Evolutionary conservation across 1,284 basidiomycete genomes (phyloP), one percentile per base, ranked within the genome.

Genomic region (Melanopsichium pennsylvanicum): DNA sequence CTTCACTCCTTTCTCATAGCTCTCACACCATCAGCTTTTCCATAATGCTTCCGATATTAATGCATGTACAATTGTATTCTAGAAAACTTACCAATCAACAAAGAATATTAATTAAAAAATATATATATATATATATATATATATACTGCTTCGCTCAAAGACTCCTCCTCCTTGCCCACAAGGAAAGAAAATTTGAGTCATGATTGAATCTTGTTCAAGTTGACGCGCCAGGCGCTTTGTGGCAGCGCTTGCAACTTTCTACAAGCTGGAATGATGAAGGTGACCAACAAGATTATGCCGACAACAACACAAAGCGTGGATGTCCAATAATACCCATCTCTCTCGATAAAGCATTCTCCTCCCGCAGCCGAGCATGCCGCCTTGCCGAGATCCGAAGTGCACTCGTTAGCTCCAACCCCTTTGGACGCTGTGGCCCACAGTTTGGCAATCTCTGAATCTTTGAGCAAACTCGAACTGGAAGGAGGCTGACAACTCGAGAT

Each of bases 321-420:
- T 50, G 95, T 88, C 68, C 88, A 87, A 82, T 93, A 98, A 82
- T 96, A 98, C 2, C 96, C 95, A 81, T 99, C 96, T 25, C 87
- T 86, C 78, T 91, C 87, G 1, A 89, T 91, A 42, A 89, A 82
- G 82, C 96, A 99, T 39, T 85, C 82, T 1, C 96, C 95, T 11
- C 87, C 88, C 23, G 91, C 84, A 1, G 88, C 86, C 9, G 85
- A 83, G 82, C 96, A 98, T 2, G 85, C 83, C 1, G 86, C 84
- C 78, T 93, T 95, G 21, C 94, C 96, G 44, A 62, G 50, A 40
- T 80, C 79, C 13, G 70, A 67, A 0, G 66, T 69, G 56, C 76
- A 79, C 25, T 79, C 76, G n/a, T 69, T 46, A 2, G 52, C 62
- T 4, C 68, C 51, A 13, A 64, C 38, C 2, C 51, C 67, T 26